Evolutionary conservation across 768 basidiomycete species (phyloP), one percentile per base, ranked within the genome.

Genomic region (Punctularia strigosozonata): DNA sequence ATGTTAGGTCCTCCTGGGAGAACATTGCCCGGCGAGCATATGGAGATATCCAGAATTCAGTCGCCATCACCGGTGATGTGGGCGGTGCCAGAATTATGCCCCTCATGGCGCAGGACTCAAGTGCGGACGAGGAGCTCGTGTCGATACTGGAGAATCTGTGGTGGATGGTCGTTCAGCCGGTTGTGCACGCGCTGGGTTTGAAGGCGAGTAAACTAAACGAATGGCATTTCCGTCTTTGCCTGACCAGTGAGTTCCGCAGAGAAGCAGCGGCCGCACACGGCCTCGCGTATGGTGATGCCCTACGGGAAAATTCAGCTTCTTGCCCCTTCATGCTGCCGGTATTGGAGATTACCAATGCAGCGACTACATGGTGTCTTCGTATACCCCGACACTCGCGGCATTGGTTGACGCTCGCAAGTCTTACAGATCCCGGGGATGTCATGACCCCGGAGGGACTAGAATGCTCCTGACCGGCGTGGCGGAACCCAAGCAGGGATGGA

Each of bases 311-410:
- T 20, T 34, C 19, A 13, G 13, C 8, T 19, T 8, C 10, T 19
- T 34, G 10, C 33, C 33, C 10, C 33, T 34, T 8, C 33, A 34
- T 19, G 33, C 33, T 12, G 33, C 33, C 7, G 18, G 33, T 8
- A 19, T 34, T 34, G 10, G 19, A 8, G 33, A 34, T 13, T 34
- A 19, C 20, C 33, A 10, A 10, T 34, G 37, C 24, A 25, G 28
- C 22, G n/a, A n/a, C n/a, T 25, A 14, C 19, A 21, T 37, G 6
- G 21, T 37, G n/a, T 25, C 30, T 8, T 41, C 40, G 25, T 41
- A 41, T 19, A 39, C 37, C 17, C 40, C 40, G 14, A 41, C 40
- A 5, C 25, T 41, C 5, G 25, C 37, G 14, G 40, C 40, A 17
- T 19, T 37, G 17, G 15, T 41, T 2, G 21, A 10, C 8, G 33